Conservation (phyloP, 176 grass and related monocot species). For the Hsuehochloa calcarea region DNA sequence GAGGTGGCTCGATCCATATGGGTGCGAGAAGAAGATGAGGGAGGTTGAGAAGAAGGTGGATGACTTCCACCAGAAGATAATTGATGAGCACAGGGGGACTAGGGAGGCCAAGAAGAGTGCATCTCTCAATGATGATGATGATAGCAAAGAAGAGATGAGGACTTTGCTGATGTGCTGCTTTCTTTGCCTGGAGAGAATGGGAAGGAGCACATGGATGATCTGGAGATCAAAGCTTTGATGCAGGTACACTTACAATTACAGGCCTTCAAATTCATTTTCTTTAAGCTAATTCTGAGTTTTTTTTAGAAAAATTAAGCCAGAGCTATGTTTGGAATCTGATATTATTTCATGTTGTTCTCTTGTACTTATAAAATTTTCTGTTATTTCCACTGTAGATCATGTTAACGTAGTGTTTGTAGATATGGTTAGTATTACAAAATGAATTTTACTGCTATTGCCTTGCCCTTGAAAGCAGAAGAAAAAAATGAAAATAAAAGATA, state of each 20-base stretch:
- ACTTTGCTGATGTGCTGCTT: constrained; percentile 86
- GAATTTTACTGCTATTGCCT: background rate
- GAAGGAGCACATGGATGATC: constrained; percentile 73
- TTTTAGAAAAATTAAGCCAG: background rate
- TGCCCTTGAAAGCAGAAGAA: background rate
- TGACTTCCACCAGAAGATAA: constrained; percentile 90
- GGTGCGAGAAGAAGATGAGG: constrained; percentile 84
- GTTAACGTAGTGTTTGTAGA: background rate
- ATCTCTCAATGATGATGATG: background rate
- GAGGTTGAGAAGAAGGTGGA: constrained; percentile 86
- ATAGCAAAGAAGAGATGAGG: constrained; percentile 55
- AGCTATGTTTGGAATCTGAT: background rate
- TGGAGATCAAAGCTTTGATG: constrained; percentile 94
- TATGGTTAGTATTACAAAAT: background rate
- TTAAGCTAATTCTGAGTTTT: background rate
- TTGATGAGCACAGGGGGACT: constrained; percentile 70
- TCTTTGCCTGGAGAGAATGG: constrained; percentile 75
- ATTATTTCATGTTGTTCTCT: background rate
- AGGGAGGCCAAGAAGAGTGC: constrained; percentile 48
- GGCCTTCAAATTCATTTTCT: constrained; percentile 29
- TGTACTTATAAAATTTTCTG: background rate
- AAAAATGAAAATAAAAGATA: background rate
- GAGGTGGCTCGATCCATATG: constrained; percentile 76
- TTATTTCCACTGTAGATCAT: constrained; percentile 7
- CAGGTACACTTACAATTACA: constrained; percentile 49